Evolutionary conservation across 371 early-diverging fungal species (phyloP).

Genomic region (Mucor velutinosus): DNA sequence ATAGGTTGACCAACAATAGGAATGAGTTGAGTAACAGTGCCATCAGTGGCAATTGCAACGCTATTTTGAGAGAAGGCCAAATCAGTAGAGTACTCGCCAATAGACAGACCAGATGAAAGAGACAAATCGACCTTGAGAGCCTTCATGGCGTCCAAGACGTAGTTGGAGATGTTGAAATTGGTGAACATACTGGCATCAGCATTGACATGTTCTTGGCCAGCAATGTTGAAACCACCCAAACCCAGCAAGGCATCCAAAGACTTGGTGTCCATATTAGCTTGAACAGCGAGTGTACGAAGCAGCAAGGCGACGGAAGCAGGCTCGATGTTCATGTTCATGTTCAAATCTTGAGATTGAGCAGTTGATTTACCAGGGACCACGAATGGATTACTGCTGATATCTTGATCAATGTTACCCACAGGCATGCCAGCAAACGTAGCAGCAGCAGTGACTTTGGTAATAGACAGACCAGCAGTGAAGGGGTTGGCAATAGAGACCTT

Average conservation of each 20-base stretch:
- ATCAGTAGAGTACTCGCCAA: constrained; percentile 55
- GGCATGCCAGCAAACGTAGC: constrained; percentile 54
- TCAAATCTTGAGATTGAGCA: constrained; percentile 32
- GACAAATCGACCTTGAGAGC: constrained; percentile 55
- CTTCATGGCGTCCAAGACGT: constrained; percentile 55
- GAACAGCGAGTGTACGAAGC: constrained; percentile 51
- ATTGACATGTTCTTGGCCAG: constrained; percentile 36
- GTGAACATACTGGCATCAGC: constrained; percentile 44
- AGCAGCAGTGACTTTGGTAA: constrained; percentile 51
- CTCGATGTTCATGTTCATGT: constrained; percentile 48
- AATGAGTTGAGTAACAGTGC: constrained; percentile 45
- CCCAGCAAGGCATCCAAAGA: constrained; percentile 57
- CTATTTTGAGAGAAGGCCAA: constrained; percentile 54
- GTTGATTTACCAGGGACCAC: constrained; percentile 38
- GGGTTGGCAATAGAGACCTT: constrained; percentile 61
- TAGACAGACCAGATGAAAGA: constrained; percentile 47
- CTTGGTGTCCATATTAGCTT: constrained; percentile 44
- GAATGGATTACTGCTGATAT: constrained; percentile 48
- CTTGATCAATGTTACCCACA: constrained; percentile 57
- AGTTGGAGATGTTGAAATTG: constrained; percentile 52
- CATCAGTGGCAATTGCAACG: constrained; percentile 51
- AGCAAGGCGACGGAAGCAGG: constrained; percentile 48
- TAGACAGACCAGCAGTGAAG: constrained; percentile 52
- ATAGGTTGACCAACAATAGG: constrained; percentile 64
- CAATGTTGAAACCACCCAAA: constrained; percentile 48